phyloP scores from a whole-genome alignment of 768 basidiomycete genomes.

The Suillus ampliporus region DNA sequence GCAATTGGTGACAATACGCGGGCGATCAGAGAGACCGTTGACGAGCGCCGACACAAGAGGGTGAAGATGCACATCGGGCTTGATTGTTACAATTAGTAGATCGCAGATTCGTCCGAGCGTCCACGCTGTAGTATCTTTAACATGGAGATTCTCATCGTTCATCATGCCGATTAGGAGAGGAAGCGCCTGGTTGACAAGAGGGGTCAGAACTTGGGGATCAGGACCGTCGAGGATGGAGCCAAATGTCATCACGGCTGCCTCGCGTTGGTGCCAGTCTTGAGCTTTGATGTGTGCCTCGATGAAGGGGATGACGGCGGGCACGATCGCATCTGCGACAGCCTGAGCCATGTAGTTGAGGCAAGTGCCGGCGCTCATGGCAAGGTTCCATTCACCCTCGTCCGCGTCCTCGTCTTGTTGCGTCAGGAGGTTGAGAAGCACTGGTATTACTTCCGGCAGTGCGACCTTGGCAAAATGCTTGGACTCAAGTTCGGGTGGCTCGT shows the following conservation, averaged over 20 bases:
- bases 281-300: conserved; percentile 95
- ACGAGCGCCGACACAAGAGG: conserved; percentile 85
- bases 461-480: conserved; percentile 93
- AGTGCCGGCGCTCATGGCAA: conserved; percentile 95
- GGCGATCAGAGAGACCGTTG: conserved; percentile 75
- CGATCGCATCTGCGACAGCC: conserved; percentile 89
- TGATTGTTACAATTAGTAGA: conserved; percentile 81
- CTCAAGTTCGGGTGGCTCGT: conserved; percentile 83
- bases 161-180: conserved; percentile 96
- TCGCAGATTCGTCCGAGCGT: conserved; percentile 96
- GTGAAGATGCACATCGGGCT: conserved; percentile 87
- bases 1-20: conserved; percentile 90
- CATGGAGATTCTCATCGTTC: conserved; percentile 80
- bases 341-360: conserved; percentile 89
- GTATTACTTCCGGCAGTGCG: conserved; percentile 92
- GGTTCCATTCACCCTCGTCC: conserved; percentile 98
- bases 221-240: conserved; percentile 98
- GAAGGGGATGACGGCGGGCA: conserved; percentile 94
- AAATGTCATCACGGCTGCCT: conserved; percentile 98
- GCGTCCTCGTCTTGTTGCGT: conserved; percentile 96
- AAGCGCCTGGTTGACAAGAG: conserved; percentile 92
- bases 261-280: conserved; percentile 92
- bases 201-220: conserved; percentile 83
- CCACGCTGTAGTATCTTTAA: conserved; percentile 98
- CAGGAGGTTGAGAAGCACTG: conserved; percentile 87